Conservation (phyloP, 192 early-diverging fungal genomes). For the Coemansia sp. region DNA sequence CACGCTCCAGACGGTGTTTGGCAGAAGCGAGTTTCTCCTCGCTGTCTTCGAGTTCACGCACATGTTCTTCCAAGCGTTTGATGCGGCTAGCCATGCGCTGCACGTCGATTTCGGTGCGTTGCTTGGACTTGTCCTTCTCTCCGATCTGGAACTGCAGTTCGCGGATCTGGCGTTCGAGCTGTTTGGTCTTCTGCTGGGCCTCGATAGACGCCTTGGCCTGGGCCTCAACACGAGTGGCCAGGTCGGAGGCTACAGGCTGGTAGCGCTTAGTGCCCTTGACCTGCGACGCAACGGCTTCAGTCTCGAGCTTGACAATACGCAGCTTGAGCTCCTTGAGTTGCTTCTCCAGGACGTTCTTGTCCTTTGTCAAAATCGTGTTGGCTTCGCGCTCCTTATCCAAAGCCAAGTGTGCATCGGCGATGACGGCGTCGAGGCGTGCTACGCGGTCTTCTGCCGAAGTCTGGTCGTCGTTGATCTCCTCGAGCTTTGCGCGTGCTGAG, state of each 20-base stretch:
- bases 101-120: slow-evolving; percentile 66
- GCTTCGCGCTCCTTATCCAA: slow-evolving; percentile 63
- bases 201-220: slow-evolving; percentile 46
- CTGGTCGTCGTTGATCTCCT: slow-evolving; percentile 69
- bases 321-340: slow-evolving; percentile 75
- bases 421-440: slow-evolving; percentile 43
- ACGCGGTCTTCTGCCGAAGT: slow-evolving; percentile 64
- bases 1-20: slow-evolving; percentile 49
- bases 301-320: slow-evolving; percentile 74
- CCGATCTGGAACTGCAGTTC: slow-evolving; percentile 83
- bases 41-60: slow-evolving; percentile 40
- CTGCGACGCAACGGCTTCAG: slow-evolving; percentile 57
- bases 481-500: slow-evolving; percentile 65
- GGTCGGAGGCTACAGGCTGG: slow-evolving; percentile 39
- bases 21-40: slow-evolving; percentile 35
- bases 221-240: slow-evolving; percentile 29
- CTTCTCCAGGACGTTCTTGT: slow-evolving; percentile 75
- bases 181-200: slow-evolving; percentile 41
- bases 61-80: slow-evolving; percentile 46
- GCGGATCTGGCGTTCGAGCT: slow-evolving; percentile 70
- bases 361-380: slow-evolving; percentile 72
- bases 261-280: slow-evolving; percentile 54
- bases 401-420: slow-evolving; percentile 54
- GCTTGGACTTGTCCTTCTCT: slow-evolving; percentile 79
- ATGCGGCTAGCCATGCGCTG: slow-evolving; percentile 56